Conservation (phyloP, 2,329 filamentous ascomycete genomes). For the Chaetothyriales sp. region DNA sequence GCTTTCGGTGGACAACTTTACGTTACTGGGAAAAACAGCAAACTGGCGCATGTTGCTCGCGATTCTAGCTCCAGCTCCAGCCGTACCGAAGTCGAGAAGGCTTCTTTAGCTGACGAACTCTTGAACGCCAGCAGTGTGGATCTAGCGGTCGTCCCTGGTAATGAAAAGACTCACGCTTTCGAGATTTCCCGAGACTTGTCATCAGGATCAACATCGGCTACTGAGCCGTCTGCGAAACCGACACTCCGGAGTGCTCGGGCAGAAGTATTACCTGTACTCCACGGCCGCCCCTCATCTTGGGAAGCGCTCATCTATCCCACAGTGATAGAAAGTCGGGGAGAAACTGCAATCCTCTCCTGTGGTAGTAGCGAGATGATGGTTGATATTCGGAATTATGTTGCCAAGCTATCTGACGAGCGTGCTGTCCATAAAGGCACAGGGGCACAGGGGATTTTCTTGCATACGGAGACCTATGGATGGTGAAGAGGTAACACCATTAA, state of each 20-base stretch:
- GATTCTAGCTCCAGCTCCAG: background rate
- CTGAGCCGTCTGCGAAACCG: background rate
- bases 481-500: slow-evolving; percentile 17
- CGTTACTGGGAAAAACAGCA: slow-evolving; percentile 1
- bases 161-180: background rate
- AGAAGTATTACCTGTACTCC: background rate
- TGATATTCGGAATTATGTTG: slow-evolving; percentile 41
- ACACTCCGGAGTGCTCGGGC: background rate
- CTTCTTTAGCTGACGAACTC: background rate
- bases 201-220: background rate
- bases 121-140: background rate
- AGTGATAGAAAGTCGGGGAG: slow-evolving; percentile 44
- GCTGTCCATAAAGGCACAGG: slow-evolving; percentile 53
- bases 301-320: background rate
- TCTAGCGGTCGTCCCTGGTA: background rate
- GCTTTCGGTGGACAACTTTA: slow-evolving; percentile 3
- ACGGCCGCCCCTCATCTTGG: background rate
- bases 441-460: slow-evolving; percentile 48
- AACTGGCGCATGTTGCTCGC: background rate
- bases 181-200: background rate
- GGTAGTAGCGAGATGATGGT: slow-evolving; percentile 41
- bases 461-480: slow-evolving; percentile 43
- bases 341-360: slow-evolving; percentile 49
- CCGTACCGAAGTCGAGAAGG: background rate
- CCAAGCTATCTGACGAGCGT: slow-evolving; percentile 45